These are phyloP conservation scores for Collariella sp. DNA, from an alignment of 495 filamentous ascomycete genomes.

Conservation along the genomic window DNA sequence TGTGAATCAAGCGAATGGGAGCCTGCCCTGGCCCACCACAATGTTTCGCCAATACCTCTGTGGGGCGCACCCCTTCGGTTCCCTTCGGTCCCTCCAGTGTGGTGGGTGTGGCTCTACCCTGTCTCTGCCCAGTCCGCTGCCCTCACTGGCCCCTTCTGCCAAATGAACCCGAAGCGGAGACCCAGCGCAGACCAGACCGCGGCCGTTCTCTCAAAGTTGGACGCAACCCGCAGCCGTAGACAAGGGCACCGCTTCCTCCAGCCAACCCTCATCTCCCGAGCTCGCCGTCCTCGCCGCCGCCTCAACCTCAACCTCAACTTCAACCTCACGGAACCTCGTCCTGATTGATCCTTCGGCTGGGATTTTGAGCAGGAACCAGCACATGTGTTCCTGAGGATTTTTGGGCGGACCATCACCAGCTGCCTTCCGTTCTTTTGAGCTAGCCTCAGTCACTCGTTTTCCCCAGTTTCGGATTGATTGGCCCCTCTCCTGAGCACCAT, in stretches of 20 bases:
- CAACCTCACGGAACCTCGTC: background rate
- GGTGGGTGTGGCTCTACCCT: slow-evolving; percentile 18
- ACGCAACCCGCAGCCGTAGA: slow-evolving; percentile 6
- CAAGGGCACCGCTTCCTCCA: slow-evolving; percentile 21
- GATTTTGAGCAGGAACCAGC: background rate
- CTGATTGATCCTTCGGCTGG: background rate
- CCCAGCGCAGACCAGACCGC: slow-evolving; percentile 16
- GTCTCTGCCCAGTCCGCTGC: too few relatives aligned
- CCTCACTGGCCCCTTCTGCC: slow-evolving; percentile 26
- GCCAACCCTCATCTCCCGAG: slow-evolving; percentile 13
- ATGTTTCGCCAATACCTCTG: slow-evolving; percentile 26
- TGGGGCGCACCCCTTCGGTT: slow-evolving; percentile 11
- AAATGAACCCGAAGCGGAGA: slow-evolving; percentile 21
- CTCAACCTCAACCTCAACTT: background rate
- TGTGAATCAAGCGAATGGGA: slow-evolving; percentile 19
- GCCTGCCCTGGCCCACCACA: slow-evolving; percentile 14
- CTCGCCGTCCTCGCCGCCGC: slow-evolving; percentile 16
- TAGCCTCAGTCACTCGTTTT: slow-evolving; percentile 46
- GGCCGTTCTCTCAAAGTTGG: slow-evolving; percentile 23
- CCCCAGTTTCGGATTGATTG: slow-evolving; percentile 4
- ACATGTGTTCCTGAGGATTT: slow-evolving; percentile 15
- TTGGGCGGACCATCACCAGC: background rate
- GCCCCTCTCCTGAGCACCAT: background rate
- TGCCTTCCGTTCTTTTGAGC: slow-evolving; percentile 38
- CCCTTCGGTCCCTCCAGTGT: too few relatives aligned